Evolutionary conservation across 2,329 filamentous ascomycete genomes (phyloP), one percentile per base, ranked within the genome.

Genomic region (Aureobasidium sp.): DNA sequence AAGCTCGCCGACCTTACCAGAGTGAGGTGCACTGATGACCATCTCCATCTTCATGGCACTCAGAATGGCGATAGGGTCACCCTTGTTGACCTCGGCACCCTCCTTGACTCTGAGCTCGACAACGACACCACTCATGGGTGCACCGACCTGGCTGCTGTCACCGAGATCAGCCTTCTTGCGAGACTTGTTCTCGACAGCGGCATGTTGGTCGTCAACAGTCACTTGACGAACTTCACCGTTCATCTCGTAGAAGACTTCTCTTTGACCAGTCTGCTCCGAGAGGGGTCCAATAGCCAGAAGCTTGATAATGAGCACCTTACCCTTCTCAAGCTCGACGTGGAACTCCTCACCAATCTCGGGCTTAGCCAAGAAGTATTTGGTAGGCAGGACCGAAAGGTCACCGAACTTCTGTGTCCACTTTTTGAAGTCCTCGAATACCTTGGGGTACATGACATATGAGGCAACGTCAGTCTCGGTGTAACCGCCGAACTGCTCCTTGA

Each of bases 11-110:
- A 97, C 89, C 77, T 93, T 91, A 69, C 94, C 94, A 67, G 90
- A 92, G 79, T 99, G 94, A 29, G 93, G 92, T 53, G 94, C 91
- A 16, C 89, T 95, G 75, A 99, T 96, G 66, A 97, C 91, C 93
- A 99, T 97, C 89, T 99, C 94, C 94, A 99, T 99, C 85, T 99
- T 97, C 94, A 99, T 97, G 67, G 94, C 94, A 71, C 90, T 96
- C 67, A 99, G 82, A 64, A 97, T 91, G 69, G 93, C 94, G 74
- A 99, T 85, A 14, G 94, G 94, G 72, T 97, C 94, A 67, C 94
- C 94, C 87, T 97, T 99, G 89, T 96, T 96, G 71, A 97, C 92
- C 49, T 97, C 92, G 58, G 85, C 83, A 68, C 91, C 93, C 67
- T 97, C 91, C 73, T 96, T 88, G 66, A 97, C 91, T 67, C 94